Base-by-base conservation (phyloP, 345 rosid genomes). In the Rhodamnia rubescens region DNA sequence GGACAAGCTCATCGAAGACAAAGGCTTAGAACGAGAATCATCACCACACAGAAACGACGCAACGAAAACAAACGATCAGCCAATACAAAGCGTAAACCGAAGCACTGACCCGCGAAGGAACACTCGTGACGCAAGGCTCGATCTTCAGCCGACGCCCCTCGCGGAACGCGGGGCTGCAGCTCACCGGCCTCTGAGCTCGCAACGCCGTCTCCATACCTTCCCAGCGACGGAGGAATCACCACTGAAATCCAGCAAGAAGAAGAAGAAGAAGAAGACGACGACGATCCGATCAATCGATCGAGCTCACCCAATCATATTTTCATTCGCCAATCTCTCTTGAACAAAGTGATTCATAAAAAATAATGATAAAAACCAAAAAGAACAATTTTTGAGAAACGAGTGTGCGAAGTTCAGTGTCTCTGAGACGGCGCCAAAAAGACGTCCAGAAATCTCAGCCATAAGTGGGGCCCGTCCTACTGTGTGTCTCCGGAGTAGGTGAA, bases 171-270 rank as follows among this genome's bases (percentile, higher is more conserved):
- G 86, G 85, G 90, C 92, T 81, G 85, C 89, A 78, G 88, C 91
- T 89, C 88, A 88, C 40, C 14, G 95, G 91, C 52, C 92, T 86
- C 88, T 91, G 97, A 27, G 90, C 88, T 84, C 91, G 95, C 90
- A 92, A 91, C 85, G 88, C 89, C 87, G 91, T 89, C 86, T 94
- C 98, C 97, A 95, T 96, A 50, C 52, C 52, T 50, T 50, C 52
- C 2, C 13, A 50, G 78, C 59, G 20, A 59, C 51, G 40, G 81
- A 20, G 85, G 69, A 87, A 84, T 56, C 26, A 16, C 36, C 56
- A 4, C 44, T n/a, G 47, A 53, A 53, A 27, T 27, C 56, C 84
- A 32, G 26, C 44, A n/a, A 13, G 16, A 85, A 27, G 53, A 74
- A 13, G 52, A 75, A 27, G 52, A 74, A 74, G 58, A 74, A 61